Evolutionary conservation across 2,329 filamentous ascomycete species (phyloP).

Genomic region (Hypoxylon sp.): DNA sequence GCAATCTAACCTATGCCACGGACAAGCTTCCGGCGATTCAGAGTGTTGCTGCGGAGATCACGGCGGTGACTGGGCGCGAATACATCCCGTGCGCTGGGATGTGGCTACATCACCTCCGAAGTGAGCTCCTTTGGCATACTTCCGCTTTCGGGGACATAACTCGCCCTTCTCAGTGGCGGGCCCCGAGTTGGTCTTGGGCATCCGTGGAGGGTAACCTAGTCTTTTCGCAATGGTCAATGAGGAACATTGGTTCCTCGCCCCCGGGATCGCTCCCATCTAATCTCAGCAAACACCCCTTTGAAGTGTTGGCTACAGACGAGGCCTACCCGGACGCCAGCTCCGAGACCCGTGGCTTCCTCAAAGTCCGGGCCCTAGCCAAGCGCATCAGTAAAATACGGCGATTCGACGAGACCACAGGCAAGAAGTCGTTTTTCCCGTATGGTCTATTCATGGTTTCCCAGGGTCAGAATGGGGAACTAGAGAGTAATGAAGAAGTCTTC

Average conservation of each 20-base stretch:
- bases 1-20: constrained; percentile 26
- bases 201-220: constrained; percentile 35
- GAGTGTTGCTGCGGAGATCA: constrained; percentile 41
- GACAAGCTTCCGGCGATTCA: constrained; percentile 43
- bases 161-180: constrained; percentile 31
- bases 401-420: background rate
- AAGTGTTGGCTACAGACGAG: constrained; percentile 30
- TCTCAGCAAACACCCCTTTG: constrained; percentile 22
- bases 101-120: constrained; percentile 32
- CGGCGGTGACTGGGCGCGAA: constrained; percentile 15
- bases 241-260: constrained; percentile 9
- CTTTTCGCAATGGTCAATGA: constrained; percentile 31
- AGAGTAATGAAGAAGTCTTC: background rate
- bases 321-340: constrained; percentile 14
- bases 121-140: constrained; percentile 36
- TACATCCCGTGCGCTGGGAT: constrained; percentile 41
- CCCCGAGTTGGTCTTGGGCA: constrained; percentile 45
- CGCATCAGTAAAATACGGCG: constrained; percentile 9
- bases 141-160: constrained; percentile 9
- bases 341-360: constrained; percentile 28
- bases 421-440: background rate
- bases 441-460: background rate
- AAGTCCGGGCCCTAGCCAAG: constrained; percentile 27
- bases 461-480: background rate
- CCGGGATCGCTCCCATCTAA: constrained; percentile 16